Base-by-base conservation (phyloP, 441 rosid species). In the Flueggea neowawraea region DNA sequence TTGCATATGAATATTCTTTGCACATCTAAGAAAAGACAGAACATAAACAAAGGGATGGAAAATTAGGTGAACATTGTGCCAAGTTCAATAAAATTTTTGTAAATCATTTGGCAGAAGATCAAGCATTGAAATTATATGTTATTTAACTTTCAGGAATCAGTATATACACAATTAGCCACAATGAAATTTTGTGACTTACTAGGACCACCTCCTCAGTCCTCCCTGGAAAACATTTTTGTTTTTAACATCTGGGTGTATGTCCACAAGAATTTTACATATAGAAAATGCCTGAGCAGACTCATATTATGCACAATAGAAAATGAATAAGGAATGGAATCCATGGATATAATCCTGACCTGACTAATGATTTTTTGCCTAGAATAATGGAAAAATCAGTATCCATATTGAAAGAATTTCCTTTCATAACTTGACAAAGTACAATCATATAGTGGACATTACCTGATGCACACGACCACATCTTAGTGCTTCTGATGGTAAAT, bases 401-500 rank as follows among this genome's bases (percentile, higher is more conserved):
- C 41, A 36, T 36, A 36, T 36, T 36, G 41, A 36, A 22, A 22
- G 7, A 47, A 10, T 47, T 47, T 47, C n/a, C 50, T 47, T 47
- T 12, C 50, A 2, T 4, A 47, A 47, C 50, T 36, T 36, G 41
- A 36, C 41, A 36, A 36, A 36, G 9, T 47, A 47, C 50, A 14
- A 47, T 14, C 6, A 33, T 32, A 57, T 45, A 15, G 10, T 11
- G 6, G 52, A 4, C 48, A 66, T 69, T 56, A 89, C 96, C 81
- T 84, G 85, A 73, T 83, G 74, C 65, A 93, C 90, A 68, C 98
- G 96, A 56, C 95, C 97, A 52, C 52, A 63, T 60, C 90, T 82
- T 78, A 93, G 95, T 65, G 78, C 81, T 47, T 80, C 86, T 62
- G 86, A 59, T 22, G 94, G 82, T 66, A 82, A 81, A 63, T 85